Evolutionary conservation across 1,284 basidiomycete genomes (phyloP), one percentile per base, ranked within the genome.

Genomic region (Cystobasidium pallidum): DNA sequence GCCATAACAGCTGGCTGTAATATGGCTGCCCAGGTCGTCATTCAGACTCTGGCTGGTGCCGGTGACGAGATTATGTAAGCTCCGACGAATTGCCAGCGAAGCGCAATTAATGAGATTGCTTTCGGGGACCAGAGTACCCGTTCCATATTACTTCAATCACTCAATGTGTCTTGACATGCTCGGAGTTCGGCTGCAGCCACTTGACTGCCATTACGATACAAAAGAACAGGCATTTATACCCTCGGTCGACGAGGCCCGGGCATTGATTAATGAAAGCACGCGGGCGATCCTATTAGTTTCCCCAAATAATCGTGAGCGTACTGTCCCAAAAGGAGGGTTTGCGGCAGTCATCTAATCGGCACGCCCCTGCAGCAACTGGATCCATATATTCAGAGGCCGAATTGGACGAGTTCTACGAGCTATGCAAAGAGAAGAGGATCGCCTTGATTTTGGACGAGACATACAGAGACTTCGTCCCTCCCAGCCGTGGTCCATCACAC

Each of bases 361-460:
- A n/a, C n/a, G n/a, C n/a, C n/a, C 21, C 75, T 76, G 91, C 91
- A 70, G 83, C 85, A 0, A 93, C 91, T 0, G 92, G 92, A 1
- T 87, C 88, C 0, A 86, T 87, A 2, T 93, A 92, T 77, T 80
- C 88, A 0, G 84, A 86, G 0, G 78, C 80, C 0, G 82, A 90
- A 19, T 82, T 94, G n/a, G 79, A 83, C 0, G 81, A 85, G 4
- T 92, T 93, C 78, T 86, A 86, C 2, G 77, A 81, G 0, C 84
- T 94, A 0, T 89, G 91, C 0, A 81, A 79, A 32, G 81, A 85
- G 66, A 81, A 84, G 36, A 82, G 84, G 2, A 79, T 94, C 11
- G 88, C 91, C 0, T 85, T 94, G n/a, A 86, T 94, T 26, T 75
- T 94, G n/a, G 91, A 93, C 80, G 90, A 92, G 81, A 92, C 91